Evolutionary conservation across 2,329 filamentous ascomycete genomes (phyloP), one percentile per base, ranked within the genome.

Genomic region (Aspergillus sp.): DNA sequence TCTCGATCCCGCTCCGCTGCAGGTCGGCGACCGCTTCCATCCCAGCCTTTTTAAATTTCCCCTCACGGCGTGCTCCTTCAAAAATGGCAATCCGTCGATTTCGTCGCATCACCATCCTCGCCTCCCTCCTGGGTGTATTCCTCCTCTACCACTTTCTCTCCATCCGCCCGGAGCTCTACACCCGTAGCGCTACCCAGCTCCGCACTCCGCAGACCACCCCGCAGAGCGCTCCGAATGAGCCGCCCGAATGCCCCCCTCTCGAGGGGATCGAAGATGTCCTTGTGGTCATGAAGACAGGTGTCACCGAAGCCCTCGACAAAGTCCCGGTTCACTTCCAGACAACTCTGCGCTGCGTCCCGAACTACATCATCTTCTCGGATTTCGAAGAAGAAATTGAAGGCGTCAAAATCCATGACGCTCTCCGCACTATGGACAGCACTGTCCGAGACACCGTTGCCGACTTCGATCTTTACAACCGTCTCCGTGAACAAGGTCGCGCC

Each of bases 121-220:
- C 88, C 82, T 69, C 86, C 78, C 59, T 83, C 77, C 76, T 85
- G 82, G 61, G 88, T 72, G 51, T 80, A 78, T 66, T 83, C 77
- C 62, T 91, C 77, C 61, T 82, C 74, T 63, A 78, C 74, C 55
- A 86, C 83, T 68, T 90, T 81, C 66, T 88, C 83, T 51, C 82
- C 75, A 71, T 87, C 86, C 64, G 84, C 83, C 69, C 84, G 79
- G 58, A 84, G 76, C 77, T 91, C 87, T 6, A 85, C 87, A 21
- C 47, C 47, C 58, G 54, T 58, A 56, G 55, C 58, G 61, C 55
- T n/a, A 17, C 23, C 25, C 53, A 15, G 17, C 41, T 25, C 10
- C 38, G 5, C 53, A 17, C 54, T n/a, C 47, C 39, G 21, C 27
- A 5, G 17, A 27, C 2, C 44, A 48, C 44, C 5, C 19, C 44